phyloP scores from a whole-genome alignment of 305 asterid species.

The Fraxinus latifolia region DNA sequence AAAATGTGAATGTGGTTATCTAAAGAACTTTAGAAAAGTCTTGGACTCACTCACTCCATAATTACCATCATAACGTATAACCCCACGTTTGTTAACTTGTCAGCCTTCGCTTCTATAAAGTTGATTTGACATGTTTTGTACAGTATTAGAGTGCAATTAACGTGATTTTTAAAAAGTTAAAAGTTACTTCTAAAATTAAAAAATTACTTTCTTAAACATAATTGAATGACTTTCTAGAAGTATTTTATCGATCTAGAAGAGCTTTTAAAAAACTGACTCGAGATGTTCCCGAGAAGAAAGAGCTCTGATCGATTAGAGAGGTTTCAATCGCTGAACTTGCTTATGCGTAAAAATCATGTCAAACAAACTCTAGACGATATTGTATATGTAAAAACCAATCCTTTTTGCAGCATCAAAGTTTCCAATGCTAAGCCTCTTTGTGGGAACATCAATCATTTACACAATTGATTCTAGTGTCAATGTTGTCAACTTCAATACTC shows the following conservation, averaged over 20 bases:
- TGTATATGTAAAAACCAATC: background rate
- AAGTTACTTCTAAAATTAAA: background rate
- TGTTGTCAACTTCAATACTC: background rate
- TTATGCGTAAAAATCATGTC: background rate
- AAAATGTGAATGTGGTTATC: background rate
- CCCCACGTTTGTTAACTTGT: background rate
- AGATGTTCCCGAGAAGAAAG: too few species aligned
- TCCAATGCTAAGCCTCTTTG: background rate
- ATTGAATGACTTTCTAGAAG: background rate
- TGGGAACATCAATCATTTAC: background rate
- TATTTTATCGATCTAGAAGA: background rate
- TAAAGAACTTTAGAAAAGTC: background rate
- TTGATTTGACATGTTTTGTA: background rate
- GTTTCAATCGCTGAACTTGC: too few species aligned
- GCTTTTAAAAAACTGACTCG: too few species aligned
- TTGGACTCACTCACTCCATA: background rate
- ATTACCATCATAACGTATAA: background rate
- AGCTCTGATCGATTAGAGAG: too few species aligned
- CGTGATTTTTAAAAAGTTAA: background rate
- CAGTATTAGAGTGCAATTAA: background rate
- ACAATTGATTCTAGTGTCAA: background rate
- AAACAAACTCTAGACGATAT: background rate
- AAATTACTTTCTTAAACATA: too few species aligned
- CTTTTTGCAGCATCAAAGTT: background rate
- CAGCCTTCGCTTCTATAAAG: background rate